Evolutionary conservation across 768 basidiomycete species (phyloP), one percentile per base, ranked within the genome.

Genomic region (Hypsizygus marmoreus): DNA sequence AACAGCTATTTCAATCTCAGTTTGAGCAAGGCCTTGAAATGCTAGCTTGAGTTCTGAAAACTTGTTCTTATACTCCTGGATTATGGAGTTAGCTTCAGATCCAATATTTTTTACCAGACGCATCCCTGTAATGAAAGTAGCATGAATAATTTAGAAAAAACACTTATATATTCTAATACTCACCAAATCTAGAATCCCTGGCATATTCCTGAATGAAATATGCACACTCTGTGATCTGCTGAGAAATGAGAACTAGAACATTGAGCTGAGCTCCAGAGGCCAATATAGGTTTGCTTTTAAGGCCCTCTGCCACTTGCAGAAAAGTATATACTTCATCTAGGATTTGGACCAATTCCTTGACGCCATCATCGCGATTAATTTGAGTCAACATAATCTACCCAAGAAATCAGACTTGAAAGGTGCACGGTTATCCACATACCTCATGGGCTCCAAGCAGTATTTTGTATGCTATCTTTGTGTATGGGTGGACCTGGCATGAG

Each of bases 161-260:
- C 36, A 2, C 49, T 33, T 2, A 52, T 11, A 25, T 47, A 25
- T 4, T 49, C 50, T 12, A 46, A 45, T n/a, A 57, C n/a, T n/a
- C n/a, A n/a, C n/a, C n/a, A n/a, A n/a, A n/a, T n/a, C n/a, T n/a
- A n/a, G n/a, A n/a, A n/a, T 39, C 51, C 39, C 45, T 56, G 31
- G 55, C 46, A 39, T 63, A 62, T 23, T 59, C 61, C 6, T 45
- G 50, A 22, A 66, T 61, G 31, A 66, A 66, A 49, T 64, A 63
- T 2, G 55, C 57, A 34, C 64, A 4, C n/a, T n/a, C n/a, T n/a
- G n/a, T n/a, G n/a, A n/a, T n/a, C n/a, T n/a, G n/a, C n/a, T n/a
- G n/a, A n/a, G n/a, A n/a, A n/a, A n/a, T n/a, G n/a, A n/a, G n/a
- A n/a, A n/a, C n/a, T n/a, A n/a, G n/a, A n/a, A n/a, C n/a, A n/a